phyloP scores from a whole-genome alignment of 305 asterid species.

The Striga hermonthica region DNA sequence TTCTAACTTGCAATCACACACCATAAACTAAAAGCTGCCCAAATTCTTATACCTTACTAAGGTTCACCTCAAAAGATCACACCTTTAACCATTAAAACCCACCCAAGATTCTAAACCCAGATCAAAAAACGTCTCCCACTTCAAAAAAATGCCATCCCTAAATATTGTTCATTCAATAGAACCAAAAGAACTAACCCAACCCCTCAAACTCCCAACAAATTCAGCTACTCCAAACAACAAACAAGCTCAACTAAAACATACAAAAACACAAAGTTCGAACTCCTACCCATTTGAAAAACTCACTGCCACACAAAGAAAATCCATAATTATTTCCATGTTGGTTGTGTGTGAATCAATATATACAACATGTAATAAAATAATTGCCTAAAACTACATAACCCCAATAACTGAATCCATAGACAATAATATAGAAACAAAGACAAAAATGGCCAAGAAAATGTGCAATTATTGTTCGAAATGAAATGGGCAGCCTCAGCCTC shows the following conservation, averaged over 20 bases:
- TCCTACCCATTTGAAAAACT: slow-evolving; percentile 2
- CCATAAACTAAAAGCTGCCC: not conserved
- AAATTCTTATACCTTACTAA: slow-evolving; percentile 16
- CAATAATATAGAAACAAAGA: slow-evolving; percentile 32
- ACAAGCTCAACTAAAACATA: slow-evolving; percentile 25
- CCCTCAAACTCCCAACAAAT: not conserved
- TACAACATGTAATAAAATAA: no score
- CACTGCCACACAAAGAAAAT: slow-evolving; percentile 19
- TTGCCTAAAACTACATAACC: no score
- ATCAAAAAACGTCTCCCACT: slow-evolving; percentile 10
- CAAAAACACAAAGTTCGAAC: not conserved
- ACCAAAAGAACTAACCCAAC: not conserved
- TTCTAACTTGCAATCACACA: slow-evolving; percentile 12
- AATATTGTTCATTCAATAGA: slow-evolving; percentile 3
- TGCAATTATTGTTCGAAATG: slow-evolving; percentile 43
- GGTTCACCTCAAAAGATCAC: not conserved
- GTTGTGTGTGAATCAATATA: slow-evolving; percentile 1
- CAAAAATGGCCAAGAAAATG: slow-evolving; percentile 24
- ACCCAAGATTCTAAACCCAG: slow-evolving; percentile 5
- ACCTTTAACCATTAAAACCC: not conserved
- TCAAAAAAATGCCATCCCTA: slow-evolving; percentile 15
- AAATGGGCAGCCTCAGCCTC: slow-evolving; percentile 41
- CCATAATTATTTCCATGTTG: slow-evolving; percentile 16
- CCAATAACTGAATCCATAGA: no score
- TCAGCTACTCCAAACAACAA: not conserved